Base-by-base conservation (phyloP, 306 rosid species). In the Glycine latifolia region DNA sequence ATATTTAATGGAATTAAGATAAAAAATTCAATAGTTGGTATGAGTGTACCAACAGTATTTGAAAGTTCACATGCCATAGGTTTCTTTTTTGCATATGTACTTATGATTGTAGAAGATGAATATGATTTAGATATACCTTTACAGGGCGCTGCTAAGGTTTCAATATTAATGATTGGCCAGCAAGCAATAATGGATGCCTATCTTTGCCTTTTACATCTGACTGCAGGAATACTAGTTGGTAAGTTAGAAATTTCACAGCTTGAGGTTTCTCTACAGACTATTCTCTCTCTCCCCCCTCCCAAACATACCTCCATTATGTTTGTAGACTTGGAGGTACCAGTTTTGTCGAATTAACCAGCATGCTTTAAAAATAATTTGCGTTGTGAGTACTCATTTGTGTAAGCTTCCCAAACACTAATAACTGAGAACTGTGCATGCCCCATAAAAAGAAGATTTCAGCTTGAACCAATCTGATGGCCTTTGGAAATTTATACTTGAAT, bases 121-220 rank as follows among this genome's bases (percentile, higher is more conserved):
- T 73, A 67, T 80, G 52, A 75, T 81, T 79, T 69, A 35, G 59
- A 60, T 83, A 83, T 48, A 46, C 77, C 63, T 84, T 82, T 87
- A 54, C 86, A 95, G 99, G 99, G 98, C 39, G 98, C 98, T 56
- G 94, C 98, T 79, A 95, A 95, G 88, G 98, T 95, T 82, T 95
- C 99, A 10, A 90, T 93, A 79, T 60, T 95, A 81, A 90, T 89
- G 93, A 89, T 95, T 75, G 98, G 99, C 60, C 99, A 95, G 63
- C 99, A 95, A 83, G 97, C 94, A 10, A 93, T 95, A 85, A 89
- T 95, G 95, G 99, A 95, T 88, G 95, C 99, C 55, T 91, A 95
- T 87, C 94, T 95, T 81, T 93, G 97, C 87, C 94, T 95, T 78
- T 83, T 95, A 72, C 99, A 95, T 87, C 89, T 95, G 75, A 95